Percentiles rank a stretch among this genome's conserved stretches.
phyloP scores from a whole-genome alignment of 345 rosid species.

The Populus deltoides region DNA sequence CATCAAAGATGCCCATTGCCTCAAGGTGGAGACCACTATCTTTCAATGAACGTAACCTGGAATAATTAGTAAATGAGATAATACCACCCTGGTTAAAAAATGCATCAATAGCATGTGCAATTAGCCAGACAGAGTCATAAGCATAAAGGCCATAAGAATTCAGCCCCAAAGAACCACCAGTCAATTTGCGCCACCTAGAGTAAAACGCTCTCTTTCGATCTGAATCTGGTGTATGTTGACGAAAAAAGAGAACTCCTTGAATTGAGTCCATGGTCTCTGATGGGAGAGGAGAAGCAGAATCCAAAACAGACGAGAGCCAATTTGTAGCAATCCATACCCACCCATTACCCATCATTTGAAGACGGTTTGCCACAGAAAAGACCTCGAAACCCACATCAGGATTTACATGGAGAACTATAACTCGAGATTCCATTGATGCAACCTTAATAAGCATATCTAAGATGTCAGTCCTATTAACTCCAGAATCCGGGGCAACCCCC shows the following conservation, averaged over 20 bases:
- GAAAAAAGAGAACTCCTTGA: constrained; percentile 77
- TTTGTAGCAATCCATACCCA: constrained; percentile 94
- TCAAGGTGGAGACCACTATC: constrained; percentile 61
- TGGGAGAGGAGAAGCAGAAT: constrained; percentile 54
- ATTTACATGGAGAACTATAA: constrained; percentile 65
- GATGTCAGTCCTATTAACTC: constrained; percentile 32
- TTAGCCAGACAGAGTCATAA: constrained; percentile 82
- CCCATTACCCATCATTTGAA: constrained; percentile 90
- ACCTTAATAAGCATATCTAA: constrained; percentile 76
- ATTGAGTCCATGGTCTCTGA: constrained; percentile 58
- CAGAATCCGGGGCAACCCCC: constrained; percentile 52
- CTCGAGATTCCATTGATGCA: constrained; percentile 72
- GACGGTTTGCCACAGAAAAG: constrained; percentile 66
- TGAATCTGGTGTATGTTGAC: constrained; percentile 81
- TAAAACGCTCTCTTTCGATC: constrained; percentile 51
- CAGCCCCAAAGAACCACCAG: constrained; percentile 55
- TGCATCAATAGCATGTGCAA: constrained; percentile 73
- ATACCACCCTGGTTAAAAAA: constrained; percentile 69
- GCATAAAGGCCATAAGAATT: constrained; percentile 80
- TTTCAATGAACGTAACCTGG: constrained; percentile 44
- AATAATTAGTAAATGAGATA: constrained; percentile 72
- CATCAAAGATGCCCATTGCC: constrained; percentile 62
- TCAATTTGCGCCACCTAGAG: constrained; percentile 57
- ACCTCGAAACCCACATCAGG: constrained; percentile 49
- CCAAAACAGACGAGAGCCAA: constrained; percentile 69